phyloP scores from a whole-genome alignment of 768 basidiomycete genomes.

The Rhodotorula sphaerocarpa region DNA sequence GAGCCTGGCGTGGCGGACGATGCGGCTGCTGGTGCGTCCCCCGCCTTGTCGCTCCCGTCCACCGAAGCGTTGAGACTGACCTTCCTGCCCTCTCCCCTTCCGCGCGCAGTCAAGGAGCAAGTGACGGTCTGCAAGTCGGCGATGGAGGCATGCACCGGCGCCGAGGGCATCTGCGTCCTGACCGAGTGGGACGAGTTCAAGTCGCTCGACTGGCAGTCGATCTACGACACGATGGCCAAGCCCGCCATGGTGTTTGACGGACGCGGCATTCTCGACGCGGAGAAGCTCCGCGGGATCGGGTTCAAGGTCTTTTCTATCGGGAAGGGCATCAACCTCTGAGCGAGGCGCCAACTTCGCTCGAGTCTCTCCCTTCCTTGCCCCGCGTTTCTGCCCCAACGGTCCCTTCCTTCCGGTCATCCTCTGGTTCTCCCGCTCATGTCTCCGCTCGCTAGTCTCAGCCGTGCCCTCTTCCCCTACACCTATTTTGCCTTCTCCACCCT shows the following conservation, averaged over 20 bases:
- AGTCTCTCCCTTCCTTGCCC: no score
- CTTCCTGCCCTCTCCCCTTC: slow-evolving; percentile 7
- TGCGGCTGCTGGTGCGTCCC: slow-evolving; percentile 44
- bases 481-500: no score
- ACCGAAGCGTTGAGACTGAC: no score
- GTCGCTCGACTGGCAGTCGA: slow-evolving; percentile 76
- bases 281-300: slow-evolving; percentile 71
- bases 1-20: slow-evolving; percentile 54
- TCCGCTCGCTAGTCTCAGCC: no score
- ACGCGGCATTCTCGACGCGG: slow-evolving; percentile 72
- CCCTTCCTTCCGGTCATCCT: no score
- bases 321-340: slow-evolving; percentile 27
- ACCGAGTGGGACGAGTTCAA: slow-evolving; percentile 98
- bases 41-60: neutral
- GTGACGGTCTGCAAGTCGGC: slow-evolving; percentile 70
- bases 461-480: no score
- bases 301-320: slow-evolving; percentile 57
- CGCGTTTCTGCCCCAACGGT: no score
- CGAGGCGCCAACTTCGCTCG: no score
- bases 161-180: slow-evolving; percentile 89
- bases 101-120: slow-evolving; percentile 68
- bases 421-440: no score
- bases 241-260: slow-evolving; percentile 96
- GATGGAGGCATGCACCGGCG: slow-evolving; percentile 74
- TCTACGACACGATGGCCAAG: slow-evolving; percentile 85